Evolutionary conservation across 2,329 filamentous ascomycete genomes (phyloP).

Genomic region (Colletotrichum eleusines): DNA sequence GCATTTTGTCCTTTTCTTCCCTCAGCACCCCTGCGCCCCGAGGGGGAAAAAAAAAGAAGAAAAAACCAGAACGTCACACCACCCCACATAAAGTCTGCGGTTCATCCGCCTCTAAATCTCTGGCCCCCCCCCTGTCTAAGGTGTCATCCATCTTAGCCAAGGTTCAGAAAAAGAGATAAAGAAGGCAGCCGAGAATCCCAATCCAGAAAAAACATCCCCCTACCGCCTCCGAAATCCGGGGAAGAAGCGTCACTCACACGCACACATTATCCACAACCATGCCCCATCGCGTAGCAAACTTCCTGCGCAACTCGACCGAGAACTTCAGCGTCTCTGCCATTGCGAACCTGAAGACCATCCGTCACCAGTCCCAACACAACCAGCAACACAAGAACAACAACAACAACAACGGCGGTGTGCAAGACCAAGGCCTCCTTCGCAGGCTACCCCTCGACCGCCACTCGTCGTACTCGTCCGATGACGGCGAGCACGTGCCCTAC

Average conservation of each 20-base stretch:
- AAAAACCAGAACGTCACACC: conserved; percentile 30
- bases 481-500: conserved; percentile 41
- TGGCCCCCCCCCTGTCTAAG: conserved; percentile 23
- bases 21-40: conserved; percentile 22
- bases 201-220: too few species aligned
- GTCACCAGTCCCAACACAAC: conserved; percentile 43
- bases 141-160: conserved; percentile 40
- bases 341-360: conserved; percentile 60
- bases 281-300: conserved; percentile 69
- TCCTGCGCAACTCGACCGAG: conserved; percentile 69
- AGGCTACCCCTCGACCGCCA: conserved; percentile 34
- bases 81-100: conserved; percentile 15
- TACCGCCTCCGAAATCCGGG: conserved; percentile 28
- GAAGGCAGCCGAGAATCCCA: conserved; percentile 14
- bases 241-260: conserved; percentile 16
- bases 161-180: conserved; percentile 26
- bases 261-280: conserved; percentile 52
- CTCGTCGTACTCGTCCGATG: conserved; percentile 40
- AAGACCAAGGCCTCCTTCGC: conserved; percentile 33
- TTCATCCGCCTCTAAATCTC: conserved; percentile 19
- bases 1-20: conserved; percentile 28
- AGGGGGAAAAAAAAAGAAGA: background rate
- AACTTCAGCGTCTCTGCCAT: conserved; percentile 52
- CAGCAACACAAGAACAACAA: conserved; percentile 19
- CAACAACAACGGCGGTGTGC: conserved; percentile 11